Base-by-base conservation (phyloP, 148 eudicot species). In the Silene latifolia region DNA sequence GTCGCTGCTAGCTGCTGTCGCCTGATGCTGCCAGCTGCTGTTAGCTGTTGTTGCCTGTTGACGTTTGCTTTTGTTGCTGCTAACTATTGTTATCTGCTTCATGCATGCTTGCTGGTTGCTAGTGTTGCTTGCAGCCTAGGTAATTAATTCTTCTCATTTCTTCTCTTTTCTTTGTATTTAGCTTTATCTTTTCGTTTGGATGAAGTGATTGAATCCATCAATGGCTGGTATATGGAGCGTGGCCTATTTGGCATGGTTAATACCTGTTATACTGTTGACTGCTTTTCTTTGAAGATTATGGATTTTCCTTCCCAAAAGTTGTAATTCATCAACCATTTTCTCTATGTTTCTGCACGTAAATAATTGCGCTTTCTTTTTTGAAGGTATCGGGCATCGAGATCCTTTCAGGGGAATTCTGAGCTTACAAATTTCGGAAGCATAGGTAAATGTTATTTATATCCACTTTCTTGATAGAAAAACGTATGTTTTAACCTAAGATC, bases 201-300 rank as follows among this genome's bases (percentile, higher is more conserved):
- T n/a, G n/a, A n/a, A n/a, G n/a, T n/a, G n/a, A n/a, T n/a, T n/a
- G n/a, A n/a, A n/a, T n/a, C n/a, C n/a, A 92, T 96, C 58, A 87
- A 92, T 85, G 90, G 90, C 60, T 96, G 99, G 98, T 96, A 96
- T 80, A 89, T 92, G 98, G 99, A 96, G 85, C 86, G 98, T 77
- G 99, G 99, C 47, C 98, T 92, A 77, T 96, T 96, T 83, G 99
- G 99, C 87, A 81, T 90, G 99, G 99, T 96, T 86, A 81, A 90
- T 82, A 54, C 62, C 65, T 72, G 64, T 12, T 39, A 51, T n/a
- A n/a, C n/a, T n/a, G n/a, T n/a, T n/a, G n/a, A 66, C 3, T 71
- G 0, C 19, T 21, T 20, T 67, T 20, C 47, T 58, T 69, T 60
- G 24, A 70, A 51, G 19, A 46, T 70, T 25, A 39, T 10, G 61